Evolutionary conservation across 1,284 basidiomycete genomes (phyloP).

Genomic region (Microstroma glucosiphilum): DNA sequence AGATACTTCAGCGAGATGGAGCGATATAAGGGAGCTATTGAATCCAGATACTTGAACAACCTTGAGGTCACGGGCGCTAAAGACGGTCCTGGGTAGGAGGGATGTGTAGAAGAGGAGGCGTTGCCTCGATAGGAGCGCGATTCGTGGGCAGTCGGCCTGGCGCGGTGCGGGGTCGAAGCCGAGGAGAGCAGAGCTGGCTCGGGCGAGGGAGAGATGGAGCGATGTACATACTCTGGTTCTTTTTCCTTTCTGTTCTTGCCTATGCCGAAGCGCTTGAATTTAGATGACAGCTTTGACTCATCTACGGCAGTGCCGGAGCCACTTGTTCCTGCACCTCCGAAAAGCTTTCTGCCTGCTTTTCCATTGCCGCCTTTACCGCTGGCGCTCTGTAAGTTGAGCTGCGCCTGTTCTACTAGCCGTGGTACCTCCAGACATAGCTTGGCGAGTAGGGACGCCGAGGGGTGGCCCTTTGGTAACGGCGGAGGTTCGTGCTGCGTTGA

Average conservation of each 20-base stretch:
- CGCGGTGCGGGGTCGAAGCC: too few species aligned
- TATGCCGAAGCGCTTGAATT: not conserved
- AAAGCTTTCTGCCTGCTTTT: not conserved
- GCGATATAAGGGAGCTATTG: not conserved
- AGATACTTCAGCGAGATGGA: not conserved
- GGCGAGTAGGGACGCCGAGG: not conserved
- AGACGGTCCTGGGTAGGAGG: not conserved
- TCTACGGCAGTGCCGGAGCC: not conserved
- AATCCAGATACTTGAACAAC: not conserved
- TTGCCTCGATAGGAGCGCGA: not conserved
- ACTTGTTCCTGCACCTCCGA: not conserved
- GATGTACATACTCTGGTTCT: not conserved
- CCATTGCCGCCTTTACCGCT: not conserved
- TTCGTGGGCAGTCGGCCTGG: too few species aligned
- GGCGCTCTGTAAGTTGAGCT: not conserved
- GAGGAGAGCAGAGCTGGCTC: too few species aligned
- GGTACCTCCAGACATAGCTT: constrained; percentile 5
- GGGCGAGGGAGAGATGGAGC: not conserved
- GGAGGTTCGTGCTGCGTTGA: not conserved
- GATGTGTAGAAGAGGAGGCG: not conserved
- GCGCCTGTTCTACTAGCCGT: not conserved
- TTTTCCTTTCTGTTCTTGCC: not conserved
- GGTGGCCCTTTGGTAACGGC: not conserved
- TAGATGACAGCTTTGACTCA: not conserved
- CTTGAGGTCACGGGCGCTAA: not conserved